Evolutionary conservation across 495 filamentous ascomycete genomes (phyloP), one percentile per base, ranked within the genome.

Genomic region (Letharia lupina): DNA sequence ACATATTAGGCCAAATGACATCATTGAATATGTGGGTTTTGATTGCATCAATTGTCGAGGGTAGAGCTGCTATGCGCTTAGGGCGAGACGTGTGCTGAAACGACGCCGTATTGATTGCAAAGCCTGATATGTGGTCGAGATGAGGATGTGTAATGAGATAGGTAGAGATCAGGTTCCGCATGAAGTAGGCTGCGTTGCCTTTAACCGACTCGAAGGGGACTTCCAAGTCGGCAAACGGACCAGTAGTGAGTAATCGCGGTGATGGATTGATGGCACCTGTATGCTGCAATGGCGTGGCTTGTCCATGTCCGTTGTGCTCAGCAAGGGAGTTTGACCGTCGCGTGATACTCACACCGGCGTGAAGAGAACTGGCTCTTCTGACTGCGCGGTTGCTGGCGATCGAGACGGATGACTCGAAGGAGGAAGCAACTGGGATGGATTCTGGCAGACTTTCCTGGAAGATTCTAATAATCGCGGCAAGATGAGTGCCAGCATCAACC

Each of bases 1-100:
- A 94, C 44, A 98, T 79, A 69, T 98, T 98, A 0, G 94, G 94
- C 95, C 95, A 98, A 61, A 98, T 95, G 56, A 97, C 75, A 72
- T 96, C 92, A 77, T 98, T 98, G 79, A 98, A 98, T 64, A 98
- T 89, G 75, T 98, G 92, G 13, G 81, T 84, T 72, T 96, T 96
- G 73, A 98, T 85, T 4, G 93, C 92, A 18, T 87, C 79, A 54
- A 98, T 91, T 44, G 92, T 93, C 23, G 84, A 87, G 0, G 93
- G 91, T 4, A 97, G 77, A 11, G 89, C 94, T 8, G 92, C 91
- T 13, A 98, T 77, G 31, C 87, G 81, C 73, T 97, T 98, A 10
- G 91, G 89, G 18, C 84, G 83, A 54, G 79, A 80, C 42, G 86
- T 88, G n/a, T 82, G 85, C 68, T 86, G 84, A 33, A 95, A 83